A percentile compares a stretch with the other conserved stretches of the same genome.
Evolutionary conservation across 192 early-diverging fungal species (phyloP).

Genomic region (Coemansia sp.): DNA sequence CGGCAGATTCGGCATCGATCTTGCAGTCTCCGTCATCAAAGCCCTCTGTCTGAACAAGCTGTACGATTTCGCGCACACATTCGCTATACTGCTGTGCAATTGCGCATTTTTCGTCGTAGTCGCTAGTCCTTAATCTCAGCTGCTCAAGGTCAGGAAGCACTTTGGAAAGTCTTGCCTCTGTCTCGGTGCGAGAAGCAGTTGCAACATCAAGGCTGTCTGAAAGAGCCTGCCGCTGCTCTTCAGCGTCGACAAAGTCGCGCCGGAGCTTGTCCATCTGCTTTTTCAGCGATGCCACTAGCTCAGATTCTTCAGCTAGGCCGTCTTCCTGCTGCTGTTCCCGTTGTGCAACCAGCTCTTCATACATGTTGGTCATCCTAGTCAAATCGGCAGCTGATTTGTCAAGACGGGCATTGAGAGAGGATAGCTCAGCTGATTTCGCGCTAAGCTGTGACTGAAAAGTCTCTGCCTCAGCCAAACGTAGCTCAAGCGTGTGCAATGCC

Average conservation of each 20-base stretch:
- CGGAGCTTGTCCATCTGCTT: constrained; percentile 32
- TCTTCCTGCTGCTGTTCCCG: constrained; percentile 17
- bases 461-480: not conserved
- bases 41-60: constrained; percentile 6
- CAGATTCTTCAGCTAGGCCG: constrained; percentile 14
- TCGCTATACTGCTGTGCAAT: constrained; percentile 9
- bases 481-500: constrained; percentile 5
- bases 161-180: constrained; percentile 26
- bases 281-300: constrained; percentile 7
- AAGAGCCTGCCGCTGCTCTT: constrained; percentile 12
- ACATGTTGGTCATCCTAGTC: constrained; percentile 12
- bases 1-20: not conserved
- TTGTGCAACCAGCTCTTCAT: constrained; percentile 21
- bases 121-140: constrained; percentile 34
- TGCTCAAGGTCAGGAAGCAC: constrained; percentile 39
- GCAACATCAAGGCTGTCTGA: constrained; percentile 10
- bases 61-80: constrained; percentile 7
- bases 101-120: constrained; percentile 28
- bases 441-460: constrained; percentile 4
- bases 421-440: constrained; percentile 1
- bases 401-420: constrained; percentile 16
- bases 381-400: constrained; percentile 21
- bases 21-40: constrained; percentile 14
- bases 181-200: constrained; percentile 1
- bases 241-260: constrained; percentile 18